Evolutionary conservation across 2,329 filamentous ascomycete genomes (phyloP).

Genomic region (Karstenula rhodostoma): DNA sequence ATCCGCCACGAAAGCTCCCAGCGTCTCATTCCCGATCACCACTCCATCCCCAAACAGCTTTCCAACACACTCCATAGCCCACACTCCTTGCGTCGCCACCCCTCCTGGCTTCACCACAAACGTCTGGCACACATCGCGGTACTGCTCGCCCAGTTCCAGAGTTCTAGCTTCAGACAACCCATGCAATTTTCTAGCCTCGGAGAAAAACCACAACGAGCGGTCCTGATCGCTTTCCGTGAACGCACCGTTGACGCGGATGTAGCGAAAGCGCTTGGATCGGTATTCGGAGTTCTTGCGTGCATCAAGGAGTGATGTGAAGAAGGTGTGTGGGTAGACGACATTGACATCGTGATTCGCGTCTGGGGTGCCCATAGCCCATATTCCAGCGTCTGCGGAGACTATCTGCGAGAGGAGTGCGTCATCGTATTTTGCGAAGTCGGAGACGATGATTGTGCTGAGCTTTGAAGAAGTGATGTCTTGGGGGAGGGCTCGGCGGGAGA

Average conservation of each 20-base stretch:
- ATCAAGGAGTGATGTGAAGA: slow-evolving; percentile 21
- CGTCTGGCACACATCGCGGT: slow-evolving; percentile 22
- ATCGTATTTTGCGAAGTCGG: slow-evolving; percentile 20
- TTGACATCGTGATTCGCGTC: slow-evolving; percentile 27
- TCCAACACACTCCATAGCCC: background rate
- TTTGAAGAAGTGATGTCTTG: slow-evolving; percentile 12
- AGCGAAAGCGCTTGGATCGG: slow-evolving; percentile 17
- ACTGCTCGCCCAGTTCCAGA: slow-evolving; percentile 22
- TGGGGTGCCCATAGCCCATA: slow-evolving; percentile 34
- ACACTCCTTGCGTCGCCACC: slow-evolving; percentile 13
- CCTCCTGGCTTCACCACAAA: slow-evolving; percentile 29
- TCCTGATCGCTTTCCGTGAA: slow-evolving; percentile 27
- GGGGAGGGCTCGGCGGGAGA: slow-evolving; percentile 22
- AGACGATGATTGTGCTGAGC: slow-evolving; percentile 24
- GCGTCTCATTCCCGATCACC: slow-evolving; percentile 22
- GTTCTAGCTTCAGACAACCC: slow-evolving; percentile 23
- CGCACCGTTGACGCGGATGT: slow-evolving; percentile 24
- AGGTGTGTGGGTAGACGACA: slow-evolving; percentile 24
- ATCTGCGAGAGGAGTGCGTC: slow-evolving; percentile 11
- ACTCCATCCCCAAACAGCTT: slow-evolving; percentile 14
- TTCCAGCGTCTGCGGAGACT: slow-evolving; percentile 26
- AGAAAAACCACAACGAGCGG: slow-evolving; percentile 20
- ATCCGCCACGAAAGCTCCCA: slow-evolving; percentile 27
- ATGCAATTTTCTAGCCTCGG: slow-evolving; percentile 23
- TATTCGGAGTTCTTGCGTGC: background rate